phyloP scores from a whole-genome alignment of 176 grass and related monocot genomes.

The Hsuehochloa calcarea region DNA sequence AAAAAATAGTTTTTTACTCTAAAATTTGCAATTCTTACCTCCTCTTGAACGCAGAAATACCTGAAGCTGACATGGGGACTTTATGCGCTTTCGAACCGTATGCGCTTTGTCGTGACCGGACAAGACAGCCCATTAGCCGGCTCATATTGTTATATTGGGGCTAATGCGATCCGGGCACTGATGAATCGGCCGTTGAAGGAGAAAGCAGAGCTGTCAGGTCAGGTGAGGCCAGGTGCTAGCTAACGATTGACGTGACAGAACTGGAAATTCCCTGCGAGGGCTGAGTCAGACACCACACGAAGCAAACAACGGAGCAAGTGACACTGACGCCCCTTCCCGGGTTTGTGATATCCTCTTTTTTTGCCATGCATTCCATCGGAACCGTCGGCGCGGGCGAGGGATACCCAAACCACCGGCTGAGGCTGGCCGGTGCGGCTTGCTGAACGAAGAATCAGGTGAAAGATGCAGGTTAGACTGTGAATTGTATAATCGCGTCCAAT shows the following conservation, averaged over 20 bases:
- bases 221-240: neutral
- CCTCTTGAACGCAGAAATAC: too few species aligned
- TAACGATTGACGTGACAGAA: constrained; percentile 14
- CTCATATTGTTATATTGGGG: neutral
- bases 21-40: too few species aligned
- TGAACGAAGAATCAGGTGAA: neutral
- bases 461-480: neutral
- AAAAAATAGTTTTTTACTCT: too few species aligned
- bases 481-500: neutral
- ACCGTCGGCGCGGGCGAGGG: neutral
- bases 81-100: too few species aligned
- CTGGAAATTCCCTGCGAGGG: neutral
- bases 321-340: neutral
- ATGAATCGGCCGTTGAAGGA: neutral
- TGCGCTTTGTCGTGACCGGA: constrained; percentile 33
- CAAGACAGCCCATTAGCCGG: constrained; percentile 25
- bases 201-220: constrained; percentile 18
- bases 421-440: neutral
- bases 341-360: neutral
- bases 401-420: neutral
- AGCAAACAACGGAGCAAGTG: constrained; percentile 3
- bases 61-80: too few species aligned
- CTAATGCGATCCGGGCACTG: constrained; percentile 24
- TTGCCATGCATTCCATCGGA: neutral
- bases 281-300: constrained; percentile 35